Conservation (phyloP, 2,329 filamentous ascomycete genomes). For the Elsinoe necatrix region DNA sequence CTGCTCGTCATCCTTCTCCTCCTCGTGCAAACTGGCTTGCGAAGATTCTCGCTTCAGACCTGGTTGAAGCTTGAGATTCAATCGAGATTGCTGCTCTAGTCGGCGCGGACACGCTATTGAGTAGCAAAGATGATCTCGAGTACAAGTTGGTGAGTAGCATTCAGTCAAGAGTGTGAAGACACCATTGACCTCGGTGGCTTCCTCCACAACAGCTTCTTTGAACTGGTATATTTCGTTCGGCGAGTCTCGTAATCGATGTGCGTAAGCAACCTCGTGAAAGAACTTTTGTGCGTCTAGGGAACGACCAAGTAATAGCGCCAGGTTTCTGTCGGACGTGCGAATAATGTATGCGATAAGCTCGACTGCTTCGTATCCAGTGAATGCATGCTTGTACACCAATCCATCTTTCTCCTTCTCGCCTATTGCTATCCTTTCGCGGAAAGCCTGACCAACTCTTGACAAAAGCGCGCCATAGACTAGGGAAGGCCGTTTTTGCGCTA, state of each 20-base stretch:
- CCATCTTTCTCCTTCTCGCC: constrained; percentile 93
- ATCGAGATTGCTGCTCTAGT: constrained; percentile 84
- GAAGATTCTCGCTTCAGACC: constrained; percentile 68
- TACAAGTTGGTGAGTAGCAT: constrained; percentile 97
- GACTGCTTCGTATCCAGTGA: constrained; percentile 90
- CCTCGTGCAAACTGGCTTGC: constrained; percentile 65
- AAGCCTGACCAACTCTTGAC: constrained; percentile 87
- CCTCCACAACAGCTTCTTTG: constrained; percentile 82
- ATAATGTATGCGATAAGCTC: constrained; percentile 96
- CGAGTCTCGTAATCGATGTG: constrained; percentile 91
- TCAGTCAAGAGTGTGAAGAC: constrained; percentile 94
- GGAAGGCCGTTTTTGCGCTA: constrained; percentile 61
- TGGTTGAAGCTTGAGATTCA: constrained; percentile 88
- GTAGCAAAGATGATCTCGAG: constrained; percentile 89
- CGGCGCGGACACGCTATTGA: constrained; percentile 93
- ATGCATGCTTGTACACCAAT: constrained; percentile 92
- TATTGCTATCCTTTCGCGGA: constrained; percentile 77
- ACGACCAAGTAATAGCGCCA: constrained; percentile 81
- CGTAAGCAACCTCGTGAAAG: constrained; percentile 98
- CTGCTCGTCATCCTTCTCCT: constrained; percentile 81
- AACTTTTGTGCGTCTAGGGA: constrained; percentile 96
- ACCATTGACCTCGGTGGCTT: constrained; percentile 78
- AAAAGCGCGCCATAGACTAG: constrained; percentile 89
- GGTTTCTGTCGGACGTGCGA: constrained; percentile 88
- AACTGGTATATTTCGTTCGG: constrained; percentile 94